Conservation (phyloP, 768 basidiomycete species). For the Boletus reticuloceps region DNA sequence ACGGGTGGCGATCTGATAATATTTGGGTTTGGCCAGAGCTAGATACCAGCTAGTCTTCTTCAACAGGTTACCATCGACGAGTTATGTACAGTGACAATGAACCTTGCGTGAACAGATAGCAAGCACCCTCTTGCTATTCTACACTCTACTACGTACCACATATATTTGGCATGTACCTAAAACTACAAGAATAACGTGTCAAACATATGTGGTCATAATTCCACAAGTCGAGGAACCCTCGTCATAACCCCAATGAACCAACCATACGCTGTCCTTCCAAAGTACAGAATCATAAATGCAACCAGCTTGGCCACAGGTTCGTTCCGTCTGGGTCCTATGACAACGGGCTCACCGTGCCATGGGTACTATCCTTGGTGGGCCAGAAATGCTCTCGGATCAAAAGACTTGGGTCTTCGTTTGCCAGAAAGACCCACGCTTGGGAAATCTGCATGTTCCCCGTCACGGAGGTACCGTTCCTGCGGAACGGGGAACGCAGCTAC, state of each 20-base stretch:
- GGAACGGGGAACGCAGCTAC: constrained; percentile 26
- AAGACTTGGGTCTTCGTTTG: constrained; percentile 29
- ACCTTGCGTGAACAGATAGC: too few species aligned
- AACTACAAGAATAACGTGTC: neutral
- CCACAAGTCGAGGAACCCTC: neutral
- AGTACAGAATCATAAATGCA: neutral
- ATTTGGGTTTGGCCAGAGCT: too few species aligned
- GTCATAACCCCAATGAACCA: neutral
- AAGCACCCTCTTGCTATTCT: too few species aligned
- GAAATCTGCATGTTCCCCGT: constrained; percentile 26
- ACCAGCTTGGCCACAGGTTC: too few species aligned
- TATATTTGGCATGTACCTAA: too few species aligned
- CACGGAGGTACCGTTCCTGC: constrained; percentile 32
- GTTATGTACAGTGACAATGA: too few species aligned
- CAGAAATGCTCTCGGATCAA: constrained; percentile 42
- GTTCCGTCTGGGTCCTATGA: too few species aligned
- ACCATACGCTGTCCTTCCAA: neutral
- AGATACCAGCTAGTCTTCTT: too few species aligned
- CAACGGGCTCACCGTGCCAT: neutral
- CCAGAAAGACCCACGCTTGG: constrained; percentile 40
- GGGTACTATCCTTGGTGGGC: constrained; percentile 20
- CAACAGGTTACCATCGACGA: too few species aligned
- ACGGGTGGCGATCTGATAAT: too few species aligned
- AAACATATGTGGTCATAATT: neutral
- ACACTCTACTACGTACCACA: too few species aligned